Evolutionary conservation across 768 basidiomycete species (phyloP).

Genomic region (Pseudohyphozyma bogoriensis): DNA sequence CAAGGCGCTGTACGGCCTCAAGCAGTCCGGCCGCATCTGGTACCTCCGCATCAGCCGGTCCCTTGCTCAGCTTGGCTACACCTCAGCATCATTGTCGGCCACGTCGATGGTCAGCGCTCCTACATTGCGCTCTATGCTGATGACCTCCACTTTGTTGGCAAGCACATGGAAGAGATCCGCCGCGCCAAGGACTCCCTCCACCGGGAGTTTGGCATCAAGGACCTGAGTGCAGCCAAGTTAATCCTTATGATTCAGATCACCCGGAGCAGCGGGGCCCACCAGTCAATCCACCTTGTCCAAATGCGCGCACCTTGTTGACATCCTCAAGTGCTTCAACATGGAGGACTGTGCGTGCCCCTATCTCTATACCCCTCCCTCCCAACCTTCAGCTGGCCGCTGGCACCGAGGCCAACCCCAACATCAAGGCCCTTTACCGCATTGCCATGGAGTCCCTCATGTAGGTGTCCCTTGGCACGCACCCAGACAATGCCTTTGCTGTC

Average conservation of each 20-base stretch:
- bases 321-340: slow-evolving; percentile 37
- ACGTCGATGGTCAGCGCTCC: slow-evolving; percentile 31
- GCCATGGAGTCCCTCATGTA: background rate
- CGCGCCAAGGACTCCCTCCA: background rate
- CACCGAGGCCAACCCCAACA: background rate
- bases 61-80: too few relatives aligned
- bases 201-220: background rate
- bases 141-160: background rate
- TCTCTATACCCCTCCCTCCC: slow-evolving; percentile 36
- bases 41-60: too few relatives aligned
- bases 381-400: too few relatives aligned
- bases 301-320: slow-evolving; percentile 36
- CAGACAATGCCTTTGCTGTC: too few relatives aligned
- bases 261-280: background rate
- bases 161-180: background rate
- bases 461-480: background rate
- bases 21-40: too few relatives aligned
- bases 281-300: background rate
- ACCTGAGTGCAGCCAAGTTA: slow-evolving; percentile 32
- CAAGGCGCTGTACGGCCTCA: too few relatives aligned
- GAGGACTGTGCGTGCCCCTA: slow-evolving; percentile 31
- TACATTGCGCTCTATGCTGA: slow-evolving; percentile 25
- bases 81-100: too few relatives aligned
- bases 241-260: slow-evolving; percentile 35
- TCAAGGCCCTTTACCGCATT: too few relatives aligned